phyloP scores from a whole-genome alignment of 345 rosid species.

The Gossypium anomalum region DNA sequence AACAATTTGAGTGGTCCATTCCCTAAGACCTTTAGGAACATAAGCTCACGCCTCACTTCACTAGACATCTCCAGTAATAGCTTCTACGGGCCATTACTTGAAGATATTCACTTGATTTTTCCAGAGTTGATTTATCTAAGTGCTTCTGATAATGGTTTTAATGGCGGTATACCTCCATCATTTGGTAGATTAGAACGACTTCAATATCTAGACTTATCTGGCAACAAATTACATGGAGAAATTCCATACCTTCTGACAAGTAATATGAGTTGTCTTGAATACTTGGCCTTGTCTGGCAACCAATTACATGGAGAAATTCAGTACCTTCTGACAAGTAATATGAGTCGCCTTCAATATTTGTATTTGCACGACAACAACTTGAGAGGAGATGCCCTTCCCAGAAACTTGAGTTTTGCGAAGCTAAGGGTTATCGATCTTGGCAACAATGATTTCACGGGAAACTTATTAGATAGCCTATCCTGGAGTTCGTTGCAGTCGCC shows the following conservation, averaged over 20 bases:
- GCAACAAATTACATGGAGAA: slow-evolving; percentile 1
- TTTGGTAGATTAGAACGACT: slow-evolving; percentile 2
- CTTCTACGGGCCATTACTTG: slow-evolving; percentile 8
- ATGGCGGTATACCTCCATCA: slow-evolving; percentile 5
- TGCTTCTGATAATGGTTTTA: neutral
- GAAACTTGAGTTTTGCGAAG: slow-evolving; percentile 12
- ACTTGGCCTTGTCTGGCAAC: neutral
- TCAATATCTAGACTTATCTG: neutral
- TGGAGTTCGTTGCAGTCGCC: neutral
- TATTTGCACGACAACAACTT: neutral
- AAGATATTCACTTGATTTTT: slow-evolving; percentile 5
- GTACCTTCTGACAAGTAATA: neutral
- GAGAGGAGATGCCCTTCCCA: slow-evolving; percentile 3
- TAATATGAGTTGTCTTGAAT: slow-evolving; percentile 10
- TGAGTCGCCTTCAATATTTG: slow-evolving; percentile 6
- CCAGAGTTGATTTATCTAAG: neutral
- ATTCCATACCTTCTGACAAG: neutral
- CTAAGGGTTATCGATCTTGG: neutral
- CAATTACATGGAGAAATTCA: slow-evolving; percentile 4
- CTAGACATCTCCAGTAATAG: slow-evolving; percentile 7
- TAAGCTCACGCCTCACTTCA: neutral
- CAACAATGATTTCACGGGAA: neutral
- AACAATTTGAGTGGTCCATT: slow-evolving; percentile 15
- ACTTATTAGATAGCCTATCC: neutral
- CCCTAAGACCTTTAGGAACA: neutral